phyloP scores from a whole-genome alignment of 306 rosid species.

The Prunus persica region DNA sequence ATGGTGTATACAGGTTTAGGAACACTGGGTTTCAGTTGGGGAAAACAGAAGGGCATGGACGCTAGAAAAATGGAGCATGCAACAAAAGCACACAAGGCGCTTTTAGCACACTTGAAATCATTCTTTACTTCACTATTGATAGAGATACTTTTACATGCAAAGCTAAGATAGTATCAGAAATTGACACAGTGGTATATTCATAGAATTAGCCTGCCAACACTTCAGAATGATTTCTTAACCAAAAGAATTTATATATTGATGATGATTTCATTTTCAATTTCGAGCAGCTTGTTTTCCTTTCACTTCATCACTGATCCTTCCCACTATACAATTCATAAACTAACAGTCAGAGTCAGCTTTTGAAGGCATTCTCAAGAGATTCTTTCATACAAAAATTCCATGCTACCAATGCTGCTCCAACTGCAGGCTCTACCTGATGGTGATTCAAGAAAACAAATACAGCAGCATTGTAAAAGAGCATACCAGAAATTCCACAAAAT shows the following conservation, averaged over 20 bases:
- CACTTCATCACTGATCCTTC: slow-evolving; percentile 9
- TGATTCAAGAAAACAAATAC: slow-evolving; percentile 8
- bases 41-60: too few species aligned
- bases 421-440: slow-evolving; percentile 86
- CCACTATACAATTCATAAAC: slow-evolving; percentile 31
- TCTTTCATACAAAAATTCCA: slow-evolving; percentile 77
- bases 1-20: too few species aligned
- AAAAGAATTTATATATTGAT: not conserved
- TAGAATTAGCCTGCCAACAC: too few species aligned
- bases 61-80: too few species aligned
- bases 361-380: slow-evolving; percentile 35
- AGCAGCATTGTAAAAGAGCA: not conserved
- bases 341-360: slow-evolving; percentile 27
- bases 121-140: slow-evolving; percentile 4
- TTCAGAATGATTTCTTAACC: not conserved
- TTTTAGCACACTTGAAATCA: slow-evolving; percentile 1
- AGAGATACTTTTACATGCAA: slow-evolving; percentile 4
- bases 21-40: too few species aligned
- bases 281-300: slow-evolving; percentile 8
- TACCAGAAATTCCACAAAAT: not conserved
- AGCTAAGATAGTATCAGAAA: not conserved
- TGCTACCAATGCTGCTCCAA: slow-evolving; percentile 91
- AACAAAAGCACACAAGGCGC: not conserved
- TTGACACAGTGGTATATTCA: not conserved
- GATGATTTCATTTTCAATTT: not conserved